Base-by-base conservation (phyloP, 257 asterid species). In the Solanum peruvianum region DNA sequence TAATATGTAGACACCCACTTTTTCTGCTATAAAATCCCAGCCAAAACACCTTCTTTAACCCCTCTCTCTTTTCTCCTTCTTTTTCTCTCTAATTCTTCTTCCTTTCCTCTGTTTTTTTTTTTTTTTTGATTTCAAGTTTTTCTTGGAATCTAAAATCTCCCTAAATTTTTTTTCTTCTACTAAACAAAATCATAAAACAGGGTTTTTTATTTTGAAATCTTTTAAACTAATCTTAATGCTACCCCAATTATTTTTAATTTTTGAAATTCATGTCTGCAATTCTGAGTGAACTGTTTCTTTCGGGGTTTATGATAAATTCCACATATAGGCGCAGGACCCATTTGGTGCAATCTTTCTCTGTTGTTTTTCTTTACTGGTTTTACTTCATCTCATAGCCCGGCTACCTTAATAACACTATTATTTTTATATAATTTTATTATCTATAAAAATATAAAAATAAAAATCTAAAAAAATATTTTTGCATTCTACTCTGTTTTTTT, bases 341-440 rank as follows among this genome's bases (percentile, higher is more conserved):
- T 89, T 86, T 95, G 75, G 98, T 97, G 92, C 98, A 97, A 87
- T 97, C 99, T 39, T 97, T 97, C 90, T 96, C 99, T 2, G 98
- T 97, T 86, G 98, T 95, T 78, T 97, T 97, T 73, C 99, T 97
- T 85, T 95, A 97, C 94, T 97, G 99, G 99, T 97, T 97, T 60
- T 96, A 97, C 88, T 97, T 64, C 94, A 96, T 97, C 87, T 96
- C 99, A 93, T 97, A 94, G 94, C 29, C 60, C 81, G 6, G 27
- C 5, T 25, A 8, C 5, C 66, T 58, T 20, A 0, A 21, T 56
- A 56, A 0, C 64, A 69, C 29, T 84, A 12, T 23, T 42, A 41
- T 41, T 41, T 23, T 80, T 45, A 41, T 76, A 78, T 80, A 45
- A 15, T 6, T 62, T 42, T 37, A 25, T 33, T 25, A n/a, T 47